Base-by-base conservation (phyloP, 345 rosid genomes). In the Salix viminalis region DNA sequence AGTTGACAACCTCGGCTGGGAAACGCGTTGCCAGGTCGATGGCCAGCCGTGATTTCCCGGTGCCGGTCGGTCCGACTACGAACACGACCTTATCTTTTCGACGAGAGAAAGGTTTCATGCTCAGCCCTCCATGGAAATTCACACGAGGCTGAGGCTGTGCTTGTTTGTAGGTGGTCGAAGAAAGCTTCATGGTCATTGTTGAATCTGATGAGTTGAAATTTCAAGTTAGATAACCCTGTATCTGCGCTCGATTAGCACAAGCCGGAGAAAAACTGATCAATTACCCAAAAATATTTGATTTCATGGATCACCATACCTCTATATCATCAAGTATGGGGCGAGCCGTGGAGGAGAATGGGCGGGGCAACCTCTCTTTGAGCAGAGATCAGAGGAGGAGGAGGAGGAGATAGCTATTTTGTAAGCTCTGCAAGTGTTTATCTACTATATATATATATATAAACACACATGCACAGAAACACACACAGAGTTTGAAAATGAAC, bases 31-130 rank as follows among this genome's bases (percentile, higher is more conserved):
- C 98, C 0, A 94, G 71, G 67, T 94, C 98, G 75, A 94, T 91
- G 21, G 98, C 97, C 0, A 94, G 85, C 5, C 93, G 85, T 16
- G 97, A 91, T 66, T 94, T 94, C 0, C 98, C 97, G 4, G 97
- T 90, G 37, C 96, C 97, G 2, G 98, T 94, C n/a, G 97, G 93
- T 1, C 97, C 97, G 79, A 94, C 85, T 12, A 94, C 91, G 76
- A 91, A 90, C 14, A 90, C 84, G 0, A 91, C 90, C 85, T 91
- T 93, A n/a, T 90, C 91, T 85, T 91, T 91, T 46, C 88, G 83
- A 39, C 83, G 87, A 70, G 87, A 89, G 74, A 86, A 89, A 0
- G 84, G 82, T 14, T 85, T 84, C 73, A 85, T 67, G 48, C 78
- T 81, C 69, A 85, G 54, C 7, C 75, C 86, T n/a, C 75, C 82